Conservation (phyloP, 768 basidiomycete genomes). For the Favolaschia claudopus region DNA sequence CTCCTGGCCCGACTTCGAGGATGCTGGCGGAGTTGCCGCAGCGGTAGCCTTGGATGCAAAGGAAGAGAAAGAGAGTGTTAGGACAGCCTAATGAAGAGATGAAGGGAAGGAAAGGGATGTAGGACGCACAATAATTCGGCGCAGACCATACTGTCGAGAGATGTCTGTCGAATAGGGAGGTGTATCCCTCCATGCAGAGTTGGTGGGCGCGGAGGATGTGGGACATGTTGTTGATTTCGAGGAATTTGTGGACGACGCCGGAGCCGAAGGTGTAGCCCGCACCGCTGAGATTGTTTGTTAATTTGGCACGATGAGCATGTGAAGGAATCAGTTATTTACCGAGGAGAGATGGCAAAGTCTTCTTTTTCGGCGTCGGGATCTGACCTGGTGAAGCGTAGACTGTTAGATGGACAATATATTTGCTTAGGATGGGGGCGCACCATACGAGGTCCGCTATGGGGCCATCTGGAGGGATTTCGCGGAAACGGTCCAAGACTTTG, state of each 20-base stretch:
- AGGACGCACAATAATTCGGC: constrained; percentile 85
- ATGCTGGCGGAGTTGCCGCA: constrained; percentile 98
- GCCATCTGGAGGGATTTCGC: constrained; percentile 99
- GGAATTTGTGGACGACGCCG: constrained; percentile 96
- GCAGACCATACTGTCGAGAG: constrained; percentile 99
- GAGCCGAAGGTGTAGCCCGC: constrained; percentile 99
- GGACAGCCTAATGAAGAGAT: neutral
- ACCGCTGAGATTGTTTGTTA: constrained; percentile 63
- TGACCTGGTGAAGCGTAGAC: too few species aligned
- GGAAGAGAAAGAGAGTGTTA: neutral
- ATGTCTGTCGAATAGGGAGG: constrained; percentile 95
- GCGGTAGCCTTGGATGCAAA: constrained; percentile 75
- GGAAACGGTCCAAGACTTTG: constrained; percentile 97
- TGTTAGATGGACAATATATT: too few species aligned
- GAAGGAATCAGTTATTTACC: constrained; percentile 57
- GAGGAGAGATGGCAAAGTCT: constrained; percentile 98
- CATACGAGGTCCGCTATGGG: constrained; percentile 99
- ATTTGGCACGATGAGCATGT: constrained; percentile 24
- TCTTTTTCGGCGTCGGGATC: constrained; percentile 99
- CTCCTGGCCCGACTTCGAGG: constrained; percentile 92
- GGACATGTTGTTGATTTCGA: constrained; percentile 94
- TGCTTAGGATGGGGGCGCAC: too few species aligned
- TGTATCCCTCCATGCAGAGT: constrained; percentile 98
- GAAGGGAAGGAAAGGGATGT: neutral
- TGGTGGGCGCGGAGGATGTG: constrained; percentile 99